These are phyloP conservation scores for Chaetomiaceae sp. DNA, from an alignment of 2,329 filamentous ascomycete genomes.

Conservation along the genomic window DNA sequence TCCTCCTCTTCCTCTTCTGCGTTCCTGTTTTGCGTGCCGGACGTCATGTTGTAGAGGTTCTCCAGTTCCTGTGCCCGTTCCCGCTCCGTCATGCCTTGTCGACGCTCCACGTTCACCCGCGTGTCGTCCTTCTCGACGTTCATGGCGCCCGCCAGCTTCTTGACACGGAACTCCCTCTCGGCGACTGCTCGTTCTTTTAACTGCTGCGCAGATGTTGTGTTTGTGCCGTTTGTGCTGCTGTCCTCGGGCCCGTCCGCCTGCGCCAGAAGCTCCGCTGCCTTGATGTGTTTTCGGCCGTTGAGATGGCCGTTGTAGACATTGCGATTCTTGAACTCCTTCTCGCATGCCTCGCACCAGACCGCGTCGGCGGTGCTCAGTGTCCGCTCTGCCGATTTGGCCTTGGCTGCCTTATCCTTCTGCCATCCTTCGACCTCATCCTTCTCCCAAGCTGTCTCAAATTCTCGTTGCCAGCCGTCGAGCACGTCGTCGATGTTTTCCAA, in stretches of 20 bases:
- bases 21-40: conserved; percentile 41
- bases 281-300: conserved; percentile 86
- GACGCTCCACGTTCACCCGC: conserved; percentile 89
- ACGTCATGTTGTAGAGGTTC: conserved; percentile 62
- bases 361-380: conserved; percentile 50
- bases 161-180: conserved; percentile 79
- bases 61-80: conserved; percentile 93
- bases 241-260: conserved; percentile 34
- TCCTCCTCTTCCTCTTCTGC: conserved; percentile 65
- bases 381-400: conserved; percentile 34
- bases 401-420: conserved; percentile 50
- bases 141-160: conserved; percentile 75
- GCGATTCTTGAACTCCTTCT: conserved; percentile 92
- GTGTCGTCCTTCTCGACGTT: conserved; percentile 85
- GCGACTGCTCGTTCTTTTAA: conserved; percentile 88
- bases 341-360: conserved; percentile 85
- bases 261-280: conserved; percentile 65
- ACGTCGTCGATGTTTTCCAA: conserved; percentile 80
- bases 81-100: conserved; percentile 94
- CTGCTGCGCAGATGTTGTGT: conserved; percentile 41
- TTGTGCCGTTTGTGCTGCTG: conserved; percentile 24
- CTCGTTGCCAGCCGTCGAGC: conserved; percentile 68
- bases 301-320: conserved; percentile 91
- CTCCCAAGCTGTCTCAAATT: conserved; percentile 81
- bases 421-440: conserved; percentile 76